Evolutionary conservation across 768 basidiomycete species (phyloP).

Genomic region (Leccinum subtestaceum): DNA sequence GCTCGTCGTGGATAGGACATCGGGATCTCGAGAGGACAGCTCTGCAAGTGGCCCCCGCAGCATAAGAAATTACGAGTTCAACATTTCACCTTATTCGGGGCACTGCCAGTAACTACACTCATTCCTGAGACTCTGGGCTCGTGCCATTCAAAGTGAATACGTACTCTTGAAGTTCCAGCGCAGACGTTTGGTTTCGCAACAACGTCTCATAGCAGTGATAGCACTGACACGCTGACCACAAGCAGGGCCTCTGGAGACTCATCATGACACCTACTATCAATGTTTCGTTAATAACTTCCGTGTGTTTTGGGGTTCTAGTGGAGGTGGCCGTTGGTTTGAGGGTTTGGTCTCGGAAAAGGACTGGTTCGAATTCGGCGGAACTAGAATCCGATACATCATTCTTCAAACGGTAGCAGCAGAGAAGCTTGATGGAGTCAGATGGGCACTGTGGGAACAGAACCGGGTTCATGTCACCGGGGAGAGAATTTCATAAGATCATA

Average conservation of each 20-base stretch:
- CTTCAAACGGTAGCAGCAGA: neutral
- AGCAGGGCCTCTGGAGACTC: neutral
- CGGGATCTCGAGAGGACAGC: constrained; percentile 43
- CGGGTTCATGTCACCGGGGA: too few relatives aligned
- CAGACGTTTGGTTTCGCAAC: neutral
- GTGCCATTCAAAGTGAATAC: neutral
- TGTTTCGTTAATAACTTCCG: neutral
- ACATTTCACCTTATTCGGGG: constrained; percentile 44
- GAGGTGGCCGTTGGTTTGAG: neutral
- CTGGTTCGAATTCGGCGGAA: neutral
- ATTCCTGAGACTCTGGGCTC: neutral
- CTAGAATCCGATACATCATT: neutral
- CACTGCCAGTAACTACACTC: neutral
- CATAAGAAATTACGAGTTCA: neutral
- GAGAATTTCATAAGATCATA: neutral
- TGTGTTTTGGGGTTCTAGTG: neutral
- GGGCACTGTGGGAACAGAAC: too few relatives aligned
- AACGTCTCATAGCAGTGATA: neutral
- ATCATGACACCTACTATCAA: neutral
- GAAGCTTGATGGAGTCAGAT: neutral
- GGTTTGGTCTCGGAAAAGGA: neutral
- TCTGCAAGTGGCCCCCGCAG: constrained; percentile 59
- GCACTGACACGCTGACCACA: neutral
- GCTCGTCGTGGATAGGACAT: constrained; percentile 38
- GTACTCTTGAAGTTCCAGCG: neutral